Evolutionary conservation across 805 yeast genomes (phyloP).

Genomic region (Candida boleticola): DNA sequence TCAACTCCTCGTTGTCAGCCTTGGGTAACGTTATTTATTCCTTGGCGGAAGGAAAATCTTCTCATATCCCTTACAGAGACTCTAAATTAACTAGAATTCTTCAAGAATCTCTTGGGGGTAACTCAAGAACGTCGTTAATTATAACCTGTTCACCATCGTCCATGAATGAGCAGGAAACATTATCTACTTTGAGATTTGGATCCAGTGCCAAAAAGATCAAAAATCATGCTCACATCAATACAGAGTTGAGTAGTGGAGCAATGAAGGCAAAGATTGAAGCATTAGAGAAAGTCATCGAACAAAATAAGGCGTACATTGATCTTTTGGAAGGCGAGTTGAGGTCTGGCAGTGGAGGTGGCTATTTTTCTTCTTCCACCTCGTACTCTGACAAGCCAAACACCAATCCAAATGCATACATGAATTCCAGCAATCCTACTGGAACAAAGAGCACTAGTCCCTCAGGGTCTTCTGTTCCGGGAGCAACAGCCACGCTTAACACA

Average conservation of each 20-base stretch:
- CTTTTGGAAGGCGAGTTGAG: conserved; percentile 42
- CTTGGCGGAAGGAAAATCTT: conserved; percentile 64
- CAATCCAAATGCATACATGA: too few species aligned
- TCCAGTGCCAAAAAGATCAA: conserved; percentile 65
- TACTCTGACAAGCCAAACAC: too few species aligned
- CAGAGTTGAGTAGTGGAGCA: conserved; percentile 53
- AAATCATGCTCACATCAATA: conserved; percentile 63
- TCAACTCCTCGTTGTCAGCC: conserved; percentile 74
- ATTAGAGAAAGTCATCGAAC: conserved; percentile 31
- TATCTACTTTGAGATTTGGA: conserved; percentile 74
- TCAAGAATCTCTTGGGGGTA: conserved; percentile 81
- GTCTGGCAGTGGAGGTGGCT: not conserved
- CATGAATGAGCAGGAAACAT: conserved; percentile 58
- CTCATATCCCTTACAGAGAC: conserved; percentile 73
- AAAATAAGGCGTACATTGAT: conserved; percentile 28
- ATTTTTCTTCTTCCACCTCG: not conserved
- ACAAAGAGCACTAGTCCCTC: too few species aligned
- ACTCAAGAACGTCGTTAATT: conserved; percentile 71
- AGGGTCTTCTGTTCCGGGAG: not conserved
- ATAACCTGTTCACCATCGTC: conserved; percentile 69
- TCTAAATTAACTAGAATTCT: conserved; percentile 75
- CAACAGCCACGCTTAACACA: not conserved
- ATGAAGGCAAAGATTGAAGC: conserved; percentile 40
- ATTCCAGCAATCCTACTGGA: too few species aligned
- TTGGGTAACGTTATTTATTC: conserved; percentile 81